Evolutionary conservation across 1,284 basidiomycete species (phyloP).

Genomic region (Mixia osmundae): DNA sequence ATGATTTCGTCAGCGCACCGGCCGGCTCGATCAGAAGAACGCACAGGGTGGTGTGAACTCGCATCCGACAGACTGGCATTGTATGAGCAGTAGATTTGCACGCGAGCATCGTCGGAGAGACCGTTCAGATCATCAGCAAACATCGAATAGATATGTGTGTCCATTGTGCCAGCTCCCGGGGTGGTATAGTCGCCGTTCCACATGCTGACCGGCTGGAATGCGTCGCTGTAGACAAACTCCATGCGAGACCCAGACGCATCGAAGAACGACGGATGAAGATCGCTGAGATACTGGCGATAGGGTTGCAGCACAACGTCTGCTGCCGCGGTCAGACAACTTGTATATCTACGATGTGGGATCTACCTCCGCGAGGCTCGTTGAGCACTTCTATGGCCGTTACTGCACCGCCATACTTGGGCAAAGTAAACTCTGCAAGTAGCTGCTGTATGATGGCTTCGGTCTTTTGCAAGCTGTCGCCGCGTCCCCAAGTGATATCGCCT

Average conservation of each 20-base stretch:
- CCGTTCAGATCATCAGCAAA: slow-evolving; percentile 9
- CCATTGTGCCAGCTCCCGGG: slow-evolving; percentile 35
- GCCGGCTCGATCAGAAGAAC: slow-evolving; percentile 13
- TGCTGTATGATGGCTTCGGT: slow-evolving; percentile 42
- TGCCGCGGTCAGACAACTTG: slow-evolving; percentile 19
- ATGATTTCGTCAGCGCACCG: slow-evolving; percentile 14
- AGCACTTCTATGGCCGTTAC: slow-evolving; percentile 32
- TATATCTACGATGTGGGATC: slow-evolving; percentile 3
- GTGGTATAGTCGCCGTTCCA: slow-evolving; percentile 46
- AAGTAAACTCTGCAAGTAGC: slow-evolving; percentile 21
- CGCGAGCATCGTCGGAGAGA: slow-evolving; percentile 1
- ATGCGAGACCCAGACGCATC: no score
- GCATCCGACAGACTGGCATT: slow-evolving; percentile 6
- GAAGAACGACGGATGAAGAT: slow-evolving; percentile 38
- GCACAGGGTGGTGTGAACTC: slow-evolving; percentile 18
- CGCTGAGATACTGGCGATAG: slow-evolving; percentile 37
- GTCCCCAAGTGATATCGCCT: slow-evolving; percentile 44
- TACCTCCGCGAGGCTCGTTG: slow-evolving; percentile 46
- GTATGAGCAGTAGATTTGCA: slow-evolving; percentile 6
- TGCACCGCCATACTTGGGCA: slow-evolving; percentile 31
- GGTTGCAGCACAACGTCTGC: slow-evolving; percentile 30
- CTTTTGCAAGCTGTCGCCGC: slow-evolving; percentile 40
- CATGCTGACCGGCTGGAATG: slow-evolving; percentile 49
- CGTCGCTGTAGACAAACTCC: no score
- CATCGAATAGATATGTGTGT: slow-evolving; percentile 26